These are phyloP conservation scores for Aspergillaceae sp. DNA, from an alignment of 2,329 filamentous ascomycete species.

Conservation along the genomic window DNA sequence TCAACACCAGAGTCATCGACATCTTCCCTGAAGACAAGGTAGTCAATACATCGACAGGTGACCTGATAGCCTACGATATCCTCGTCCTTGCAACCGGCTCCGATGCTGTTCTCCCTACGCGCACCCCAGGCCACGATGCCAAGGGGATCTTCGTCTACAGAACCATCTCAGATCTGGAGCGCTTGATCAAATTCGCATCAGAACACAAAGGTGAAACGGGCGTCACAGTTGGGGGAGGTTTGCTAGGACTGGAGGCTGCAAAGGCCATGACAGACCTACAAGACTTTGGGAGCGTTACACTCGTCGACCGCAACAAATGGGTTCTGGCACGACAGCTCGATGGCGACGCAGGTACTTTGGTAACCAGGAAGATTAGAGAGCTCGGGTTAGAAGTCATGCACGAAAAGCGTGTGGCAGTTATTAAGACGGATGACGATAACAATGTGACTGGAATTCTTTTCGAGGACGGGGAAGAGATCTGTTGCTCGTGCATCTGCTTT, in stretches of 20 bases:
- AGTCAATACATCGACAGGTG: slow-evolving; percentile 62
- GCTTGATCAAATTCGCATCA: slow-evolving; percentile 64
- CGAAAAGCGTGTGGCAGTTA: slow-evolving; percentile 63
- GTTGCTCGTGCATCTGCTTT: slow-evolving; percentile 77
- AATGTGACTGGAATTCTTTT: slow-evolving; percentile 66
- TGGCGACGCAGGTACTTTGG: slow-evolving; percentile 68
- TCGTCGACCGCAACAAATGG: slow-evolving; percentile 78
- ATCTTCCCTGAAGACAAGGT: slow-evolving; percentile 57
- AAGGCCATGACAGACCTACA: slow-evolving; percentile 86
- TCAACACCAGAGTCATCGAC: slow-evolving; percentile 65
- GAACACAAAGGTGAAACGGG: slow-evolving; percentile 59
- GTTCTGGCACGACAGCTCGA: slow-evolving; percentile 77
- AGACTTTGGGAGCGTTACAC: slow-evolving; percentile 62
- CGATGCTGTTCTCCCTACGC: slow-evolving; percentile 63
- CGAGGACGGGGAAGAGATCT: slow-evolving; percentile 68
- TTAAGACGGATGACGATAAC: slow-evolving; percentile 60
- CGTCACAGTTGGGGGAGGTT: slow-evolving; percentile 71
- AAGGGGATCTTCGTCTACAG: slow-evolving; percentile 83
- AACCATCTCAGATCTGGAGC: slow-evolving; percentile 71
- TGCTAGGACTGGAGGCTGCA: slow-evolving; percentile 79
- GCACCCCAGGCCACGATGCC: slow-evolving; percentile 69
- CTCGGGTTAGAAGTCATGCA: slow-evolving; percentile 73
- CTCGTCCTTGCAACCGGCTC: slow-evolving; percentile 81
- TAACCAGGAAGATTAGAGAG: slow-evolving; percentile 69
- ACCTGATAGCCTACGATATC: slow-evolving; percentile 65